Evolutionary conservation across 1,139 yeast genomes (phyloP).

Genomic region (Nakaseomyces sp.): DNA sequence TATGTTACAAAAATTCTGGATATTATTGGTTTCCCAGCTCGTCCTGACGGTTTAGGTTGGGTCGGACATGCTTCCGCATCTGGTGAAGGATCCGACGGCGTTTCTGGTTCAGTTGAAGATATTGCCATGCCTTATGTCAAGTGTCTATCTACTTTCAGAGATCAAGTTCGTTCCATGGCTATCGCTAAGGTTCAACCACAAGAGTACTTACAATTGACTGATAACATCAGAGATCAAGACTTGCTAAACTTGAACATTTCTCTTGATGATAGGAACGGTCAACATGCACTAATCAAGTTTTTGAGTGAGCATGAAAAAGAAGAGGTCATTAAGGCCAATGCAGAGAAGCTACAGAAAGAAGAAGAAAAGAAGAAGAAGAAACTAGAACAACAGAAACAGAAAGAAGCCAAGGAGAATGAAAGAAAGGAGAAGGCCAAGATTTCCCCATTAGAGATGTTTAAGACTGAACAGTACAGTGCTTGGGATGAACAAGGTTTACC

Average conservation of each 20-base stretch:
- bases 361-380: slow-evolving; percentile 42
- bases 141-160: slow-evolving; percentile 71
- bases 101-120: slow-evolving; percentile 47
- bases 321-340: slow-evolving; percentile 51
- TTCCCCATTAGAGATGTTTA: slow-evolving; percentile 66
- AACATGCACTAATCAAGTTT: slow-evolving; percentile 66
- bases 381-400: slow-evolving; percentile 35
- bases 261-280: slow-evolving; percentile 79
- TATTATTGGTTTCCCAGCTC: slow-evolving; percentile 66
- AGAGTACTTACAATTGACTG: slow-evolving; percentile 53
- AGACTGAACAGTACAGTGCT: slow-evolving; percentile 43
- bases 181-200: slow-evolving; percentile 49
- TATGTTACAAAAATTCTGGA: slow-evolving; percentile 65
- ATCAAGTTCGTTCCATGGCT: slow-evolving; percentile 64
- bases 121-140: slow-evolving; percentile 70
- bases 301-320: slow-evolving; percentile 59
- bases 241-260: slow-evolving; percentile 70
- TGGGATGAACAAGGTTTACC: slow-evolving; percentile 90
- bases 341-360: slow-evolving; percentile 49
- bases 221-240: slow-evolving; percentile 51
- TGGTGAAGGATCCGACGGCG: slow-evolving; percentile 8
- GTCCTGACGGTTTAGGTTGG: slow-evolving; percentile 79
- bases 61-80: slow-evolving; percentile 32
- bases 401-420: slow-evolving; percentile 56
- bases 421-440: slow-evolving; percentile 60